Evolutionary conservation across 1,284 basidiomycete genomes (phyloP), one percentile per base, ranked within the genome.

Genomic region (Vanrija sp.): DNA sequence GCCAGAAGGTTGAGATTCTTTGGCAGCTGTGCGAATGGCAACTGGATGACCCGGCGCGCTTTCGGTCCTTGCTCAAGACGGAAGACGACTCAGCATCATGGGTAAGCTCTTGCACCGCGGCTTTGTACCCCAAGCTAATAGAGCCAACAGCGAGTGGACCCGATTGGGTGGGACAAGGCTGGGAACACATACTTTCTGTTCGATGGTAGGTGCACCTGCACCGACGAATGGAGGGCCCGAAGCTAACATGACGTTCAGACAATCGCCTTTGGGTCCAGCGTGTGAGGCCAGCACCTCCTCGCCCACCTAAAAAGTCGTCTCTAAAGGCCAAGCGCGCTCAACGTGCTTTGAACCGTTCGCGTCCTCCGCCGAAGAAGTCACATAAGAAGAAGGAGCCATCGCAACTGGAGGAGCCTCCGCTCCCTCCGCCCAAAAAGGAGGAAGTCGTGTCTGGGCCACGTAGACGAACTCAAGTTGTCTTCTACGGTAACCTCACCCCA

Each of bases 231-330:
- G 2, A n/a, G 41, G 15, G 24, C 0, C 3, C 6, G 5, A 24
- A 4, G 23, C 51, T 53, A 18, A 49, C 45, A 19, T 24, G 12
- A n/a, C n/a, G 15, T 23, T 1, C 60, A 76, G 75, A 82, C 64
- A 80, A 81, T 59, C 79, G 81, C 3, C 70, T 82, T 10, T 82
- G 81, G 81, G 65, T 81, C 15, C 79, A 82, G 56, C 74, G 78
- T 22, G 65, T 74, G 8, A 70, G 68, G 4, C 66, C 65, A 22
- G 42, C 39, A 1, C 53, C 60, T 14, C 65, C 65, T 23, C 60
- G 66, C 16, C 60, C 65, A 2, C 50, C 57, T 3, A 74, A 74
- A 49, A 69, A 68, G 56, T 50, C 67, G 4, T 67, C 68, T 1
- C 59, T 54, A 4, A 73, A 71, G 56, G 64, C 68, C 35, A 71